Evolutionary conservation across 768 basidiomycete species (phyloP).

Genomic region (Boletus huronensis): DNA sequence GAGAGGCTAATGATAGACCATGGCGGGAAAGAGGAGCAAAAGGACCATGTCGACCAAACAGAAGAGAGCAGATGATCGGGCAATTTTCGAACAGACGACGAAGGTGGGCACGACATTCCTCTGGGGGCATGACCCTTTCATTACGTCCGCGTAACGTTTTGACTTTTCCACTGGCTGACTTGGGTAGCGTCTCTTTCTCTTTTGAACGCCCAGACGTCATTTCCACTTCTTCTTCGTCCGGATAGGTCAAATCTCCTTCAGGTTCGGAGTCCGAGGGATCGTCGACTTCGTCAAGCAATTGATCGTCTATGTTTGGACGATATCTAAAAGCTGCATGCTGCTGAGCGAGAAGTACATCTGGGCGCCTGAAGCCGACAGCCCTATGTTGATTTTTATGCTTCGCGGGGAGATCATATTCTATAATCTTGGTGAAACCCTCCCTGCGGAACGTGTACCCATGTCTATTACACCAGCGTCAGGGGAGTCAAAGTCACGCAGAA

Average conservation of each 20-base stretch:
- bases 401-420: constrained; percentile 82
- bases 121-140: constrained; percentile 86
- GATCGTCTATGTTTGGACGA: constrained; percentile 23
- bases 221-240: constrained; percentile 51
- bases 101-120: constrained; percentile 92
- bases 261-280: constrained; percentile 50
- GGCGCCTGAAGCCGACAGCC: constrained; percentile 57
- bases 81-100: constrained; percentile 86
- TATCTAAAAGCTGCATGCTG: constrained; percentile 26
- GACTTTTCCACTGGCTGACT: constrained; percentile 70
- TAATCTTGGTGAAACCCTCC: constrained; percentile 90
- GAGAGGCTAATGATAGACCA: constrained; percentile 65
- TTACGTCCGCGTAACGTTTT: constrained; percentile 78
- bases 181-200: constrained; percentile 47
- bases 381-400: constrained; percentile 70
- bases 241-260: constrained; percentile 43
- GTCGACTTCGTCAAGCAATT: constrained; percentile 41
- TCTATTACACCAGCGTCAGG: constrained; percentile 38
- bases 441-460: constrained; percentile 85
- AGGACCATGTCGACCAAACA: constrained; percentile 92
- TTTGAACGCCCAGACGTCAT: constrained; percentile 28
- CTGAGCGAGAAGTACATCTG: constrained; percentile 67
- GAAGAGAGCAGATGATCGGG: constrained; percentile 71
- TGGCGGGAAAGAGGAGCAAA: constrained; percentile 60
- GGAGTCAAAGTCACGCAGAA: background rate